Conservation (phyloP, 768 basidiomycete species). For the Harrya chromipes region DNA sequence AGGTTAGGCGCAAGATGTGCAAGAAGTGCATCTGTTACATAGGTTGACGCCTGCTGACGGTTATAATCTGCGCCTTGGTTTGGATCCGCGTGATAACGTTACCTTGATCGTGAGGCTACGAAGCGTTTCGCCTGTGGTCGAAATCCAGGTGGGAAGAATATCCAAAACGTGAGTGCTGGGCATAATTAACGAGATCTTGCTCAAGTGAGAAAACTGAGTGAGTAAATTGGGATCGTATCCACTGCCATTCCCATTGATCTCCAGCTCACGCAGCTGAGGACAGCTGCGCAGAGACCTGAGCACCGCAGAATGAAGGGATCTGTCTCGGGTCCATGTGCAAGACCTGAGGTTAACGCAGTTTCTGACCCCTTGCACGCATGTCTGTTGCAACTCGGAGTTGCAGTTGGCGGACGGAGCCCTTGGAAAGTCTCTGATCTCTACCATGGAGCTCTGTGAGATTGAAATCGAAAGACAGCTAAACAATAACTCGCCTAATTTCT, state of each 20-base stretch:
- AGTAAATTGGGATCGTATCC: conserved; percentile 49
- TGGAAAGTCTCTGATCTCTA: conserved; percentile 76
- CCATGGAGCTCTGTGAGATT: conserved; percentile 2
- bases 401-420: conserved; percentile 39
- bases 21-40: conserved; percentile 58
- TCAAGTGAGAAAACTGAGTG: conserved; percentile 46
- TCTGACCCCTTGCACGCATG: conserved; percentile 48
- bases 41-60: conserved; percentile 46
- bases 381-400: conserved; percentile 34
- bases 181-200: conserved; percentile 70
- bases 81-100: conserved; percentile 6
- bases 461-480: neutral
- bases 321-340: conserved; percentile 81
- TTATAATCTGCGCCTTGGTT: neutral
- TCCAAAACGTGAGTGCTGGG: conserved; percentile 55
- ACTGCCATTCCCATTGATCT: conserved; percentile 67
- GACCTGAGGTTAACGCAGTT: conserved; percentile 61
- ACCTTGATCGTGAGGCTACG: conserved; percentile 65
- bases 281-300: conserved; percentile 49
- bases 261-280: conserved; percentile 49
- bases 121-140: conserved; percentile 42
- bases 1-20: conserved; percentile 48
- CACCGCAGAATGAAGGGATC: conserved; percentile 60
- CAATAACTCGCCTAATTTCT: conserved; percentile 49
- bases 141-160: conserved; percentile 51